Base-by-base conservation (phyloP, 75 land plant genomes). In the Sequoia sempervirens region DNA sequence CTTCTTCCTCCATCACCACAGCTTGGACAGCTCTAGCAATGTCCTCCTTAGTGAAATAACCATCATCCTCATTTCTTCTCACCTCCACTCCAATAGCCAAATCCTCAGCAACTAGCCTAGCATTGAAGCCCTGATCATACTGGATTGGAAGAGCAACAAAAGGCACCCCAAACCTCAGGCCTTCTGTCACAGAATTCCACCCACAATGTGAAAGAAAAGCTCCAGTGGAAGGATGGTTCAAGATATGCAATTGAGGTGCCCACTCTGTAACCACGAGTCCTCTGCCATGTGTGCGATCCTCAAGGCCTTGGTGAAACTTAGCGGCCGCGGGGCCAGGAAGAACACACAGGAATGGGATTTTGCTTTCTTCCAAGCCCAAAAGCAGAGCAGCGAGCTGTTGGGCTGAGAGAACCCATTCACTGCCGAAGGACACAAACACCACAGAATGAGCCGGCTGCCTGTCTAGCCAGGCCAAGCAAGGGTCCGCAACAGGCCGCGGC, bases 401-500 rank as follows among this genome's bases (percentile, higher is more conserved):
- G 52, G 52, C 14, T 3, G 66, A 75, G 8, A 83, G 32, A 26
- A 20, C 26, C 8, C 81, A 73, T 3, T 69, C 28, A 75, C 87
- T 88, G 4, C 89, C 89, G 46, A 88, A 88, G 20, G 89, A 73
- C 41, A 80, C 56, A 34, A 70, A 85, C 10, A 83, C 5, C 8
- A 88, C 81, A 10, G 89, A 86, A 6, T n/a, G 26, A 5, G 45
- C 78, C 0, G 85, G 17, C 28, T 56, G 88, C 11, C 20, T 18
- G 17, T 84, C 85, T 9, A 87, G 82, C 88, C 88, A 87, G 0
- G n/a, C 81, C 34, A n/a, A 26, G 28, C 26, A n/a, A n/a, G 26
- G 34, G 10, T 15, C 34, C 3, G 28, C 32, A 43, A 34, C 54
- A 26, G 34, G 37, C 13, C 54, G 10, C 6, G 34, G 81, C 4